Conservation (phyloP, 1,284 basidiomycete species). For the Kalmanozyma brasiliensis region DNA sequence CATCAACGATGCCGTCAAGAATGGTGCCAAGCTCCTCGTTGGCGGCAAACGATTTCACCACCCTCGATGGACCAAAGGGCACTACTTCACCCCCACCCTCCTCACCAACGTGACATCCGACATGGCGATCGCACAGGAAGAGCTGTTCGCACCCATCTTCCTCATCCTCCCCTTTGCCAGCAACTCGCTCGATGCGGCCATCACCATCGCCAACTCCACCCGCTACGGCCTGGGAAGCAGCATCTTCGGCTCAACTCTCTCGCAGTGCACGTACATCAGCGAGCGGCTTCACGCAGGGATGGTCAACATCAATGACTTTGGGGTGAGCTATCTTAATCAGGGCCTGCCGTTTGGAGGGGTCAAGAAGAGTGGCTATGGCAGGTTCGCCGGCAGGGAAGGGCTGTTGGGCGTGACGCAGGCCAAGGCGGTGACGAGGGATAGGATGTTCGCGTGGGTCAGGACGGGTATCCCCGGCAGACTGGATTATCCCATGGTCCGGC, state of each 20-base stretch:
- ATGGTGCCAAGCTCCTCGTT: slow-evolving; percentile 77
- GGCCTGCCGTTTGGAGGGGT: slow-evolving; percentile 92
- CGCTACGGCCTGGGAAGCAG: slow-evolving; percentile 92
- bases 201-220: slow-evolving; percentile 85
- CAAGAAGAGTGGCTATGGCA: slow-evolving; percentile 71
- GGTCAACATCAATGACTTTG: slow-evolving; percentile 91
- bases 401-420: slow-evolving; percentile 84
- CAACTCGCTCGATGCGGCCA: slow-evolving; percentile 82
- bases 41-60: slow-evolving; percentile 78
- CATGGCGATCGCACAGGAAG: slow-evolving; percentile 64
- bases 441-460: slow-evolving; percentile 81
- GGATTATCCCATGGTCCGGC: slow-evolving; percentile 63
- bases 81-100: slow-evolving; percentile 87
- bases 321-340: slow-evolving; percentile 89
- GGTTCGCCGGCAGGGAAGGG: slow-evolving; percentile 81
- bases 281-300: slow-evolving; percentile 87
- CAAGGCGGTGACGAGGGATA: slow-evolving; percentile 86
- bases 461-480: slow-evolving; percentile 79
- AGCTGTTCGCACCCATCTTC: slow-evolving; percentile 64
- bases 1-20: slow-evolving; percentile 77
- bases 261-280: slow-evolving; percentile 81
- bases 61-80: slow-evolving; percentile 74
- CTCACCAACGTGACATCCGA: slow-evolving; percentile 79
- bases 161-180: slow-evolving; percentile 69
- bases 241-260: slow-evolving; percentile 87